Conservation (phyloP, 106 monocot species). For the Dendrobium huoshanense region DNA sequence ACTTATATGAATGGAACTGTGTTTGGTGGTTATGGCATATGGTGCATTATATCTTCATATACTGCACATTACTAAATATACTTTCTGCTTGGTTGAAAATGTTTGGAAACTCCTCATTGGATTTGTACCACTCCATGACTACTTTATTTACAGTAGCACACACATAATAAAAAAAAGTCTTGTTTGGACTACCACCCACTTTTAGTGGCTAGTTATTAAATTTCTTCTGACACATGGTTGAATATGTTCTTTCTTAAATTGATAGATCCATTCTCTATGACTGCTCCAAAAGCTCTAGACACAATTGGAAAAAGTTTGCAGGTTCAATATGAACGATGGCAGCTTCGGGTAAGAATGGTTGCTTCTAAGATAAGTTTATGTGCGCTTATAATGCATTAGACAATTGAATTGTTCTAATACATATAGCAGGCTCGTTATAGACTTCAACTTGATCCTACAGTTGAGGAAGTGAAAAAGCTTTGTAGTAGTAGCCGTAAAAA, state of each 20-base stretch:
- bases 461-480: constrained; percentile 97
- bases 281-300: constrained; percentile 81
- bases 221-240: neutral
- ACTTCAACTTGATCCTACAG: constrained; percentile 88
- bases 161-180: neutral
- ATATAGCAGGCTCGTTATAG: constrained; percentile 77
- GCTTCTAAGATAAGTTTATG: neutral
- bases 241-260: neutral
- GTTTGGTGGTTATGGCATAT: neutral
- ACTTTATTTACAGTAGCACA: neutral
- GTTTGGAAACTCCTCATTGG: neutral
- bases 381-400: neutral
- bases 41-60: neutral
- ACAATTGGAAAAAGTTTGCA: constrained; percentile 84
- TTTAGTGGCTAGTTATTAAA: neutral
- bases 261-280: constrained; percentile 89
- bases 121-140: neutral
- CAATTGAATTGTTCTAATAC: neutral
- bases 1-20: neutral
- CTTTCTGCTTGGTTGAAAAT: neutral
- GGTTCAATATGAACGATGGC: constrained; percentile 94
- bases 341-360: constrained; percentile 53
- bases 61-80: neutral
- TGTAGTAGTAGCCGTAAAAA: constrained; percentile 79
- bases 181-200: neutral